Evolutionary conservation across 495 filamentous ascomycete species (phyloP).

Genomic region (Penicillium ucsense): DNA sequence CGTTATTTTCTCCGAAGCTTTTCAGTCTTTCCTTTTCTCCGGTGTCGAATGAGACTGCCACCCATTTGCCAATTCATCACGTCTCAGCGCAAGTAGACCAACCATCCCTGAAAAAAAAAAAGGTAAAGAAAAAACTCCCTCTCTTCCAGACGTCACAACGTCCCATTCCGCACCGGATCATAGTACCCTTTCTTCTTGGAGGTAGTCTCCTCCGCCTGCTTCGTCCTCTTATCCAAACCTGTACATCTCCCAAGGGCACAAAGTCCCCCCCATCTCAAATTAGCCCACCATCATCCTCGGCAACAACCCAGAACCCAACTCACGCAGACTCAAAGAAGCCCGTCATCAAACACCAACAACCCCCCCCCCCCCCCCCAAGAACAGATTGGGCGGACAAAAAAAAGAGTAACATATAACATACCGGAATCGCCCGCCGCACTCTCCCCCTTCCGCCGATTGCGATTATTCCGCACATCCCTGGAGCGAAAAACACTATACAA

Average conservation of each 20-base stretch:
- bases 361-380: not conserved
- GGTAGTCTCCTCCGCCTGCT: constrained; percentile 14
- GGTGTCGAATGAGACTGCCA: too few relatives aligned
- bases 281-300: too few relatives aligned
- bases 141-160: constrained; percentile 7
- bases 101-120: not conserved
- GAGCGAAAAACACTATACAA: constrained; percentile 51
- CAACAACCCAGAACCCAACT: too few relatives aligned
- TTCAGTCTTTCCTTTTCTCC: too few relatives aligned
- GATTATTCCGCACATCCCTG: constrained; percentile 46
- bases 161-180: constrained; percentile 38
- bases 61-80: too few relatives aligned
- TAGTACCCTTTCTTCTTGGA: constrained; percentile 31
- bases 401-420: constrained; percentile 9
- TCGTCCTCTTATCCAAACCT: constrained; percentile 13
- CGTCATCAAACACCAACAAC: not conserved
- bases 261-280: too few relatives aligned
- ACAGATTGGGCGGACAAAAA: too few relatives aligned
- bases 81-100: not conserved
- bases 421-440: constrained; percentile 13
- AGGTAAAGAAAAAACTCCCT: not conserved
- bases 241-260: too few relatives aligned
- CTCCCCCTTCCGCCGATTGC: constrained; percentile 35
- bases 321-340: not conserved
- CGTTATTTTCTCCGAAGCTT: too few relatives aligned